phyloP scores from a whole-genome alignment of 2,329 filamentous ascomycete species.

The Neoarthrinium moseri region DNA sequence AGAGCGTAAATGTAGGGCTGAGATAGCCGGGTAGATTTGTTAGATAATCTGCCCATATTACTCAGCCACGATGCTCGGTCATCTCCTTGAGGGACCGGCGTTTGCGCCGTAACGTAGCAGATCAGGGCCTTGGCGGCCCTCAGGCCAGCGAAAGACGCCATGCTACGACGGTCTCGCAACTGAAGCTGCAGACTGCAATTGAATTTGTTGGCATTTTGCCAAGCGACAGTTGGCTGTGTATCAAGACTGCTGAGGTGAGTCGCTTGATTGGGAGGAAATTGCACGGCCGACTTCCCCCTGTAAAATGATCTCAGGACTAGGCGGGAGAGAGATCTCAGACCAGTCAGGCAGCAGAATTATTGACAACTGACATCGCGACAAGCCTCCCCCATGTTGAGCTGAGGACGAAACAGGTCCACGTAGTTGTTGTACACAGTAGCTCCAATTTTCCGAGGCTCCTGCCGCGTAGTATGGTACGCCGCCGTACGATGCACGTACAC shows the following conservation, averaged over 20 bases:
- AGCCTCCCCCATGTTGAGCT: slow-evolving; percentile 2
- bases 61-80: neutral
- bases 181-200: neutral
- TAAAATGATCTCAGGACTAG: neutral
- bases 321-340: neutral
- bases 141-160: no score
- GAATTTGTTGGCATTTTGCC: no score
- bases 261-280: neutral
- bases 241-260: neutral
- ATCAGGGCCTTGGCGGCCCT: no score
- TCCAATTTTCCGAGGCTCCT: no score
- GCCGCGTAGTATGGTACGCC: no score
- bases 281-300: neutral
- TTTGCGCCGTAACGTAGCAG: slow-evolving; percentile 2
- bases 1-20: neutral
- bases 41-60: neutral
- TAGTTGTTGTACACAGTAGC: no score
- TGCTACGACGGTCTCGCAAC: neutral
- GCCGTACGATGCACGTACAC: no score
- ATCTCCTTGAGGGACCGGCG: neutral
- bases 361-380: slow-evolving; percentile 3
- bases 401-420: slow-evolving; percentile 4
- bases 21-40: neutral
- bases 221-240: no score
- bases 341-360: slow-evolving; percentile 8